Base-by-base conservation (phyloP, 2,329 filamentous ascomycete genomes). In the Fusarium subglutinans region DNA sequence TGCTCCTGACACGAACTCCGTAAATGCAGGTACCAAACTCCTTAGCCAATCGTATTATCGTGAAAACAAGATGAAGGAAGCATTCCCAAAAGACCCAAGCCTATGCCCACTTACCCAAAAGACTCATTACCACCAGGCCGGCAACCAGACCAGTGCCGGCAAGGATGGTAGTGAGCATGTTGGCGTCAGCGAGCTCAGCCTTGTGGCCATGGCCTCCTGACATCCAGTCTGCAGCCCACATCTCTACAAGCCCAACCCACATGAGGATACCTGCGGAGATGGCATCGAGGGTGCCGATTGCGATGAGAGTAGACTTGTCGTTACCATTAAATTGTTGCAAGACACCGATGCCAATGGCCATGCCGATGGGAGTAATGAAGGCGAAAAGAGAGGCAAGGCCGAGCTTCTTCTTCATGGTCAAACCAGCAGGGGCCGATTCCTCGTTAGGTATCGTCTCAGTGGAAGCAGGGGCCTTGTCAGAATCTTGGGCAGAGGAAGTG, bases 181-280 rank as follows among this genome's bases (percentile, higher is more conserved):
- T 80, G 0, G 90, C 87, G 37, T 88, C 82, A 22, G 87, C 80
- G 80, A 93, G 81, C 77, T 92, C 89, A 26, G 81, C 80, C 72
- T 78, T 78, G 45, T 79, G 77, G 13, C 82, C 82, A 43, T 83
- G 82, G 14, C 73, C 65, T 24, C 87, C 88, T 3, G 84, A 84
- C 76, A 90, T 87, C 93, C 93, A 95, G 79, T 95, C 93, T 45
- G 88, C 85, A 6, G 91, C 91, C 89, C 91, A 91, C 92, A 95
- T 94, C 83, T 95, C 93, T 0, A 95, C 92, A 3, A 95, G 82
- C 5, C 92, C 92, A 5, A 95, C 92, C 92, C 93, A 95, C n/a
- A 93, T 84, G 38, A 95, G 85, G 50, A 96, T 93, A 35, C 93
- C 93, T 0, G 93, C 92, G 2, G 90, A 93, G 15, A 95, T 79